phyloP scores from a whole-genome alignment of 2,329 filamentous ascomycete genomes.

The Ceratocystis lukuohia region DNA sequence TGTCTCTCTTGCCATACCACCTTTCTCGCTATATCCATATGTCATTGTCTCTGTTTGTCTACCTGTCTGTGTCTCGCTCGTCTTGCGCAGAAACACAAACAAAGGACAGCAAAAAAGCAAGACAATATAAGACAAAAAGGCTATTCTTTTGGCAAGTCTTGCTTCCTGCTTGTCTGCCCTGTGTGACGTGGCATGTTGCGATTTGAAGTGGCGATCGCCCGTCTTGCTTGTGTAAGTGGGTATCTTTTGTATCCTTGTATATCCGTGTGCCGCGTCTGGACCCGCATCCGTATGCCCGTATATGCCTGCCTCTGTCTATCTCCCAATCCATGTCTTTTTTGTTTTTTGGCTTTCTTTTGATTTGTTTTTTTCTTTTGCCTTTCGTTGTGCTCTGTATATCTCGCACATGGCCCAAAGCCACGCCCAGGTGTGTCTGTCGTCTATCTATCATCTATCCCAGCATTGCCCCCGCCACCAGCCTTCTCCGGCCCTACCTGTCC shows the following conservation, averaged over 20 bases:
- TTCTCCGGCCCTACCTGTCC: neutral
- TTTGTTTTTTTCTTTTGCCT: neutral
- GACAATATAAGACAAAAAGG: neutral
- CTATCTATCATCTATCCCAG: neutral
- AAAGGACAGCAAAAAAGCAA: neutral
- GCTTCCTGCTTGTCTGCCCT: neutral
- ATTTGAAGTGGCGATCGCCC: conserved; percentile 17
- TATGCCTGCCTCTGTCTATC: neutral
- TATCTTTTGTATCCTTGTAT: neutral
- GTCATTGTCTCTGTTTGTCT: neutral
- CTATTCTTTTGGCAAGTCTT: neutral
- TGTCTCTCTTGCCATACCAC: neutral
- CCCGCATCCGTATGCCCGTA: neutral
- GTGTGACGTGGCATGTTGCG: neutral
- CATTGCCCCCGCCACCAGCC: neutral
- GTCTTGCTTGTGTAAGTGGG: conserved; percentile 4
- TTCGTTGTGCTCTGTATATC: too few species aligned
- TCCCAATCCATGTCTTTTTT: too few species aligned
- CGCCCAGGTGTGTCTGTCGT: neutral
- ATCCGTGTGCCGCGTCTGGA: neutral
- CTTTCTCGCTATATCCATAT: neutral
- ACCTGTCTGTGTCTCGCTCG: neutral
- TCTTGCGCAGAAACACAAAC: neutral
- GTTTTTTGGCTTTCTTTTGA: too few species aligned
- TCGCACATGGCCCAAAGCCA: neutral